Evolutionary conservation across 176 grass and related monocot genomes (phyloP).

Genomic region (Rhynchospora pubera): DNA sequence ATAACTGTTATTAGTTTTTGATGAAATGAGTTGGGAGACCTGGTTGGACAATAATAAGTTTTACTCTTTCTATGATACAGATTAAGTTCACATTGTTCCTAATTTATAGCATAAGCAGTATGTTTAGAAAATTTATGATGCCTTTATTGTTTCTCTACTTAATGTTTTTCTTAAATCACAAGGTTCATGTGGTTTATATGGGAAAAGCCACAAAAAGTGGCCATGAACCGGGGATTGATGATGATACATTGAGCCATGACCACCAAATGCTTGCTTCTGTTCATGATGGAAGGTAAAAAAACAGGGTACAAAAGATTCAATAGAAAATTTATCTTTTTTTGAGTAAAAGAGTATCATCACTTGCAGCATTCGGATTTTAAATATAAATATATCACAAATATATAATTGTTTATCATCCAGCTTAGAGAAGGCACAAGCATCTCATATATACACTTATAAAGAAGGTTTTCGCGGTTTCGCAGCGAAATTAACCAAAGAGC

Average conservation of each 20-base stretch:
- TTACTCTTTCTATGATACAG: not conserved
- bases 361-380: not conserved
- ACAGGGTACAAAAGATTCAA: not conserved
- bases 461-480: slow-evolving; percentile 59
- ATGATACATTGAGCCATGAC: slow-evolving; percentile 37
- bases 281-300: slow-evolving; percentile 56
- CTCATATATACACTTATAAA: slow-evolving; percentile 53
- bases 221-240: not conserved
- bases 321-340: not conserved
- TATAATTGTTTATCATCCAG: slow-evolving; percentile 22
- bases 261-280: slow-evolving; percentile 56
- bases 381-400: not conserved
- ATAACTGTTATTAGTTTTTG: not conserved
- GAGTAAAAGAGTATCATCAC: not conserved
- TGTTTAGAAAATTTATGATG: not conserved
- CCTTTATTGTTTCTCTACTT: not conserved
- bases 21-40: not conserved
- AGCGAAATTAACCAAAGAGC: slow-evolving; percentile 48
- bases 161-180: not conserved
- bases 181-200: slow-evolving; percentile 70
- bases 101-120: not conserved
- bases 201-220: slow-evolving; percentile 21
- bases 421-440: slow-evolving; percentile 46
- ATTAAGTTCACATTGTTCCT: not conserved
- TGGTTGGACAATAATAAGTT: not conserved